A percentile compares a stretch with the other conserved stretches of the same genome.
Conservation (phyloP, 768 basidiomycete genomes). For the Pluteus cervinus region DNA sequence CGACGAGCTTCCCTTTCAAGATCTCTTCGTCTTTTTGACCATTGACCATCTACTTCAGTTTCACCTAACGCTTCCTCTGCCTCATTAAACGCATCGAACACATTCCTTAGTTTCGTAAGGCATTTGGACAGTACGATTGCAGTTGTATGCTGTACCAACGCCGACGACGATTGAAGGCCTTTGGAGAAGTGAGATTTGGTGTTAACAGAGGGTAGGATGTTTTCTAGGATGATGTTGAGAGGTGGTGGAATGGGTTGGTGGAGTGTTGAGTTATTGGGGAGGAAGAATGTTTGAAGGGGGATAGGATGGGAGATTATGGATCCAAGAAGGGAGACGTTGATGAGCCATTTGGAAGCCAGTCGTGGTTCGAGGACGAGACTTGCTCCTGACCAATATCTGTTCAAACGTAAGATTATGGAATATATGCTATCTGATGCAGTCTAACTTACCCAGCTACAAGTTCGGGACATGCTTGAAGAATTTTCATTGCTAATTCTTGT, state of each 20-base stretch:
- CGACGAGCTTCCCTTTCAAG: constrained; percentile 70
- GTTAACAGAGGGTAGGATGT: constrained; percentile 67
- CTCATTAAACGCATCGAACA: constrained; percentile 41
- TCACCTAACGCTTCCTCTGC: constrained; percentile 55
- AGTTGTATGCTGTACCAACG: constrained; percentile 81
- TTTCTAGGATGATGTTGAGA: constrained; percentile 63
- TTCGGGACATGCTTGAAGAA: constrained; percentile 81
- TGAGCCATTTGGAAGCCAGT: constrained; percentile 86
- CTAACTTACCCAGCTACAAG: constrained; percentile 65
- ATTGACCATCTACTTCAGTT: constrained; percentile 59
- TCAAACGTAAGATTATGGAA: constrained; percentile 1
- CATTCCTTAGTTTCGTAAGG: constrained; percentile 60
- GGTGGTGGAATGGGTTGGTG: constrained; percentile 76
- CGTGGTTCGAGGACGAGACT: constrained; percentile 78
- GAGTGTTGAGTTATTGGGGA: constrained; percentile 32
- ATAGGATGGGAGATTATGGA: constrained; percentile 72
- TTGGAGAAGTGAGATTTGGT: constrained; percentile 74
- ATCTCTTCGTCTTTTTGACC: constrained; percentile 61
- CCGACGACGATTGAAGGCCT: constrained; percentile 66
- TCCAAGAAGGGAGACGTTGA: constrained; percentile 80
- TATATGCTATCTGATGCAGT: background rate
- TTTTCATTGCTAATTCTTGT: constrained; percentile 77
- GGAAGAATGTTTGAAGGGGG: constrained; percentile 56
- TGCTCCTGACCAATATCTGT: constrained; percentile 67
- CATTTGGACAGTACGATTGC: constrained; percentile 74